phyloP scores from a whole-genome alignment of 108 stramenopile species.

The Pelagomonas calceolata region DNA sequence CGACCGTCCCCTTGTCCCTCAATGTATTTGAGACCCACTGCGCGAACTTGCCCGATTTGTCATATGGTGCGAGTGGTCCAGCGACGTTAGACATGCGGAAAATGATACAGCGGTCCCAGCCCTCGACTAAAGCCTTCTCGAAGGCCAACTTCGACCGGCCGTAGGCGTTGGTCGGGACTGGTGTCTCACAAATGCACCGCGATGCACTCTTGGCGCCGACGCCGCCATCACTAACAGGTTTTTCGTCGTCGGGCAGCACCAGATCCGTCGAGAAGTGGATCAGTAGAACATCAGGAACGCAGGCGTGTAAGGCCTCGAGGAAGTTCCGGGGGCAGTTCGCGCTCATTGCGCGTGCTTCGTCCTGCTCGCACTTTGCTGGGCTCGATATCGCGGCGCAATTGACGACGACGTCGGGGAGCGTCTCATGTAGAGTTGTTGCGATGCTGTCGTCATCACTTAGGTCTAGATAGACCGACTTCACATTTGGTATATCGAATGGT shows the following conservation, averaged over 20 bases:
- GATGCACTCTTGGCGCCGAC: background rate
- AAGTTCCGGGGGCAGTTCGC: background rate
- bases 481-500: too few relatives aligned
- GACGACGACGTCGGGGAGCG: background rate
- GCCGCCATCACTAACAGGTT: background rate
- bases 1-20: background rate
- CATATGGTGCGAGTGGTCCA: background rate
- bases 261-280: background rate
- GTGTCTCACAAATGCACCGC: background rate
- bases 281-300: background rate
- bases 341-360: background rate
- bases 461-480: background rate
- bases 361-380: background rate
- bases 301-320: background rate
- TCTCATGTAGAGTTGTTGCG: background rate
- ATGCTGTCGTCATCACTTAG: background rate
- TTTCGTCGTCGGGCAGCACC: background rate
- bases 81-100: background rate
- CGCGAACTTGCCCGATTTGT: background rate
- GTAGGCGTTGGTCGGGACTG: background rate
- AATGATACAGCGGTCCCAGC: background rate
- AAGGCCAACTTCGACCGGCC: background rate
- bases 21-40: background rate
- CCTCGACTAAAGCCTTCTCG: background rate
- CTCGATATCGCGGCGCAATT: background rate